phyloP scores from a whole-genome alignment of 1,284 basidiomycete genomes.

The Boletellus deceptivus region DNA sequence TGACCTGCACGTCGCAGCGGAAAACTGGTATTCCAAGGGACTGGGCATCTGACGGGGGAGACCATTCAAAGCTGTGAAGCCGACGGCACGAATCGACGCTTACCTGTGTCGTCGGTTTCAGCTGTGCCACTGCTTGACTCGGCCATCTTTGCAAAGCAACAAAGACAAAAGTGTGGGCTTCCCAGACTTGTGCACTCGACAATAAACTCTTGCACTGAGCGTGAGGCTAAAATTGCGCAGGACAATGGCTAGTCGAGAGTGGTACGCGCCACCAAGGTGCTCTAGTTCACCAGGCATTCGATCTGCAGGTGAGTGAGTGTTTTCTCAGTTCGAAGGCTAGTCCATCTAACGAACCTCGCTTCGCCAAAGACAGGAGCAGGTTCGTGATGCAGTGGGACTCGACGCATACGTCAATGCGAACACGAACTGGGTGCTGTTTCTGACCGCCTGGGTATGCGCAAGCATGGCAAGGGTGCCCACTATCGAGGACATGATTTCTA shows the following conservation, averaged over 20 bases:
- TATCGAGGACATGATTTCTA: constrained; percentile 30
- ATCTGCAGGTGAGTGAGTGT: background rate
- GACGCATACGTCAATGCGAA: constrained; percentile 29
- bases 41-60: constrained; percentile 21
- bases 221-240: constrained; percentile 67
- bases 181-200: constrained; percentile 78
- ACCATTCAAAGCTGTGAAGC: background rate
- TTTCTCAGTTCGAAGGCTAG: background rate
- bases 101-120: constrained; percentile 32
- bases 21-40: constrained; percentile 30
- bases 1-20: constrained; percentile 30
- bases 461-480: constrained; percentile 28
- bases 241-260: constrained; percentile 69
- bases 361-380: constrained; percentile 33
- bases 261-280: constrained; percentile 29
- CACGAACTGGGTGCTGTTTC: too few species aligned
- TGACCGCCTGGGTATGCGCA: background rate
- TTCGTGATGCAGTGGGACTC: constrained; percentile 33
- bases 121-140: constrained; percentile 26
- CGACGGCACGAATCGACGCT: background rate
- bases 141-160: constrained; percentile 27
- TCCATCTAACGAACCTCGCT: constrained; percentile 19
- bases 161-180: constrained; percentile 61
- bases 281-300: constrained; percentile 27
- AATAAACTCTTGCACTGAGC: constrained; percentile 85